phyloP scores from a whole-genome alignment of 163 green algal genomes.

The Chlamydomonas reinhardtii region DNA sequence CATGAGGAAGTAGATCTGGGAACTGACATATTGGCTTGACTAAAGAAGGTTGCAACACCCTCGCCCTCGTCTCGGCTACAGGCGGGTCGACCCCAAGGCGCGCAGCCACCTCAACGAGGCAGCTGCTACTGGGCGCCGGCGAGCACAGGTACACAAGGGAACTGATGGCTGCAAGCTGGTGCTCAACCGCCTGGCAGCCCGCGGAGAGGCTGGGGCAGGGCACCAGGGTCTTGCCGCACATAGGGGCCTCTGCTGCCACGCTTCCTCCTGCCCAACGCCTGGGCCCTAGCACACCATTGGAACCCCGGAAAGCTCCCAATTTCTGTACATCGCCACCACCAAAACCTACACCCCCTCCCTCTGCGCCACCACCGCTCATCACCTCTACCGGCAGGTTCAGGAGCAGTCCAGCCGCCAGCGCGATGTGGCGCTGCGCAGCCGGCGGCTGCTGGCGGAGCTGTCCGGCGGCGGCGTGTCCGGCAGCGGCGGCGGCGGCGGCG shows the following conservation, averaged over 20 bases:
- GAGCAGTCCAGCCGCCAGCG: slow-evolving; percentile 31
- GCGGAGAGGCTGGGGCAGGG: too few relatives aligned
- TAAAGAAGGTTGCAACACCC: too few relatives aligned
- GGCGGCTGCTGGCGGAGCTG: slow-evolving; percentile 26
- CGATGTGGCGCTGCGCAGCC: slow-evolving; percentile 23
- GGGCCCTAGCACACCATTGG: too few relatives aligned
- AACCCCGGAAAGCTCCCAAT: too few relatives aligned
- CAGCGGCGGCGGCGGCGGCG: background rate
- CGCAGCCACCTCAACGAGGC: slow-evolving; percentile 14
- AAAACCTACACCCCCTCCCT: background rate
- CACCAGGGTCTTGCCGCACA: too few relatives aligned
- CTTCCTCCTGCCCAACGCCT: too few relatives aligned
- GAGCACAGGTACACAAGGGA: background rate
- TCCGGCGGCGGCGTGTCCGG: background rate
- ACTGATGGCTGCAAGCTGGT: too few relatives aligned
- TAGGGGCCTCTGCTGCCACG: too few relatives aligned
- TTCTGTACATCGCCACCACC: background rate
- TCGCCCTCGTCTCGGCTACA: background rate
- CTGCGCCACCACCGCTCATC: too few relatives aligned
- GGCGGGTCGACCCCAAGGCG: slow-evolving; percentile 22
- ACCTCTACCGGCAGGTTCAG: slow-evolving; percentile 28
- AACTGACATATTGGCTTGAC: too few relatives aligned
- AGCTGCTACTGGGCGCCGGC: slow-evolving; percentile 12
- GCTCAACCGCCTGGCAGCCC: too few relatives aligned
- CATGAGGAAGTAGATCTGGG: too few relatives aligned